Percentiles rank a stretch among this genome's conserved stretches.
These are phyloP conservation scores for Aphanocladium album DNA, from an alignment of 2,329 filamentous ascomycete genomes.

Conservation along the genomic window DNA sequence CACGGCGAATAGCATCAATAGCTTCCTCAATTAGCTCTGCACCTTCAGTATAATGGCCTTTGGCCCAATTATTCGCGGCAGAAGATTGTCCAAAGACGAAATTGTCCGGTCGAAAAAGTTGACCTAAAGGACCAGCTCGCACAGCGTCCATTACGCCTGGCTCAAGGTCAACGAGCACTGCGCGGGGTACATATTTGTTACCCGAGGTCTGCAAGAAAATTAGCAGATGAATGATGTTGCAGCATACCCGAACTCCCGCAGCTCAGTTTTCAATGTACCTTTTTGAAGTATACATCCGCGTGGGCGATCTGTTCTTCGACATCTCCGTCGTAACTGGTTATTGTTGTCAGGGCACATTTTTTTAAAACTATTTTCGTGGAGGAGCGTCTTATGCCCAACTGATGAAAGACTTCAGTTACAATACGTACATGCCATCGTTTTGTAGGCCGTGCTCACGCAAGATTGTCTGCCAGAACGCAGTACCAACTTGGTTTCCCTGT, in stretches of 20 bases:
- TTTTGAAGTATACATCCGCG: constrained; percentile 99
- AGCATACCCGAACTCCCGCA: too few relatives aligned
- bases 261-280: constrained; percentile 35
- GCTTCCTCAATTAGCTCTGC: constrained; percentile 98
- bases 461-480: constrained; percentile 96
- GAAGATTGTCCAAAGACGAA: constrained; percentile 99
- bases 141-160: constrained; percentile 99
- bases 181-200: constrained; percentile 99
- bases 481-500: constrained; percentile 99
- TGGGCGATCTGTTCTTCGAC: constrained; percentile 99
- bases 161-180: constrained; percentile 98
- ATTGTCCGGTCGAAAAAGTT: constrained; percentile 99
- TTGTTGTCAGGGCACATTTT: background rate
- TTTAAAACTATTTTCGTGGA: background rate
- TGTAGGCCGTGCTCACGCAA: constrained; percentile 94
- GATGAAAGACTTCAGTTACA: background rate
- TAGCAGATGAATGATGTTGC: background rate
- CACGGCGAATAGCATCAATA: constrained; percentile 94
- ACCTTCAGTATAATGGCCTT: constrained; percentile 99
- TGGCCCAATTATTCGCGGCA: constrained; percentile 99
- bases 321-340: constrained; percentile 72
- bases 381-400: background rate
- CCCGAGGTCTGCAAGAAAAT: constrained; percentile 62
- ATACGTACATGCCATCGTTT: constrained; percentile 72
- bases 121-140: constrained; percentile 93